phyloP scores from a whole-genome alignment of 164 flowering plant species.

The Vitis cinerea region DNA sequence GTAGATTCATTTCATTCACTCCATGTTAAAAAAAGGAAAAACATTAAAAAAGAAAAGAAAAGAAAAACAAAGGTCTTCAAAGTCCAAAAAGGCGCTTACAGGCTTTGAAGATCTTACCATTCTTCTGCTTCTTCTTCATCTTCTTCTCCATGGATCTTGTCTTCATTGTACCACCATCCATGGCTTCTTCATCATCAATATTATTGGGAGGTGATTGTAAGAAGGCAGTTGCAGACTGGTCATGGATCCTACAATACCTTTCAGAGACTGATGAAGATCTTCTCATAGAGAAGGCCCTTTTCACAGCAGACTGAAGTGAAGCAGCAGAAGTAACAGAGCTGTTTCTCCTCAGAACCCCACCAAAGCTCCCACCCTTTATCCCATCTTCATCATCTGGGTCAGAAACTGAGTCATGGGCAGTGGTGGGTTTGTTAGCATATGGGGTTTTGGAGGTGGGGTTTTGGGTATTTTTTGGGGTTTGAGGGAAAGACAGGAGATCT shows the following conservation, averaged over 20 bases:
- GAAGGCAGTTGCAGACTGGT: slow-evolving; percentile 29
- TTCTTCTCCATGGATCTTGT: slow-evolving; percentile 34
- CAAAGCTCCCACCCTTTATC: slow-evolving; percentile 19
- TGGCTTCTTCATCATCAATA: slow-evolving; percentile 10
- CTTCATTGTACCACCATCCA: slow-evolving; percentile 8
- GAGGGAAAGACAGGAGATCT: slow-evolving; percentile 30
- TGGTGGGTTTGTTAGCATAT: slow-evolving; percentile 5
- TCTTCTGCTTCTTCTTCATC: slow-evolving; percentile 24
- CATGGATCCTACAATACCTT: slow-evolving; percentile 62
- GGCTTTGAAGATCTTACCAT: slow-evolving; percentile 44
- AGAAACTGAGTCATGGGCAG: background rate
- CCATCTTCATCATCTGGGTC: slow-evolving; percentile 13
- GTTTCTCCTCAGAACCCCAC: slow-evolving; percentile 33
- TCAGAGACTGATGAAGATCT: slow-evolving; percentile 63
- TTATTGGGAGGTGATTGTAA: slow-evolving; percentile 21
- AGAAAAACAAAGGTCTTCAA: slow-evolving; percentile 12
- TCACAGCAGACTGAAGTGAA: slow-evolving; percentile 29
- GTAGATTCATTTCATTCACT: background rate
- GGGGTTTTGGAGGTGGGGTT: slow-evolving; percentile 8
- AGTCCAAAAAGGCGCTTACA: slow-evolving; percentile 54
- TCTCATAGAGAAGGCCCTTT: slow-evolving; percentile 50
- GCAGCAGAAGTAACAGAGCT: slow-evolving; percentile 33
- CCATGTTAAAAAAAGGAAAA: background rate
- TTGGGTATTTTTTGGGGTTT: slow-evolving; percentile 13
- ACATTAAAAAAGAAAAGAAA: background rate